These are phyloP conservation scores for Barbarea vulgaris DNA, from an alignment of 345 rosid species.

Conservation along the genomic window DNA sequence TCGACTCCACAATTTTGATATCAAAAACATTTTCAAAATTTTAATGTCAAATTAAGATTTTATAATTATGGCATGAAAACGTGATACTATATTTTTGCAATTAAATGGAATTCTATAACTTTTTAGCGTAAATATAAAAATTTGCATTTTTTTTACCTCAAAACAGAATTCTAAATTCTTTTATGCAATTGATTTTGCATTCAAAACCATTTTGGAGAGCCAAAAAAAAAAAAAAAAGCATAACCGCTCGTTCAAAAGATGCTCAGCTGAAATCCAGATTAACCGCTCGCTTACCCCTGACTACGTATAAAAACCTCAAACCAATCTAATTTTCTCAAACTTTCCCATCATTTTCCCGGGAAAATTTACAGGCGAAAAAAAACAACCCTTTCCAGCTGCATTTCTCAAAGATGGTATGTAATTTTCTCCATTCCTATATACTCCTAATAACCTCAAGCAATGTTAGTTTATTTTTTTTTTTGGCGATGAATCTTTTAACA, in stretches of 20 bases:
- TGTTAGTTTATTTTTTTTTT: not conserved
- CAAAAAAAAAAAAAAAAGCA: not conserved
- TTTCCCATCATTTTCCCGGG: slow-evolving; percentile 28
- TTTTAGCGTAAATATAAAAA: no score
- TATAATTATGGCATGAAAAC: no score
- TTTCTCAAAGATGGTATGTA: slow-evolving; percentile 39
- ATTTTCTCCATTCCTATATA: not conserved
- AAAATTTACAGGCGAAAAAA: slow-evolving; percentile 2
- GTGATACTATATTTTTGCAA: no score
- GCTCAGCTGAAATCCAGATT: slow-evolving; percentile 23
- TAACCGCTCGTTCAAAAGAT: slow-evolving; percentile 24
- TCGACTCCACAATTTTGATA: no score
- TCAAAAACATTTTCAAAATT: no score
- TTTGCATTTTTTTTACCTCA: no score
- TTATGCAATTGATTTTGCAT: no score
- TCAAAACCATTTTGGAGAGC: not conserved
- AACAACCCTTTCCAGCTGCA: not conserved
- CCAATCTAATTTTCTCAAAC: slow-evolving; percentile 39
- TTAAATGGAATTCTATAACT: no score
- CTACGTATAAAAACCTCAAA: slow-evolving; percentile 28
- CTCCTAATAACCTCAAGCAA: not conserved
- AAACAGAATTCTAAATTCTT: no score
- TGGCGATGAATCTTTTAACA: not conserved
- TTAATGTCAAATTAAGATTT: no score
- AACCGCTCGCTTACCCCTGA: slow-evolving; percentile 27